Base-by-base conservation (phyloP, 768 basidiomycete species). In the Sarcodon sp. region DNA sequence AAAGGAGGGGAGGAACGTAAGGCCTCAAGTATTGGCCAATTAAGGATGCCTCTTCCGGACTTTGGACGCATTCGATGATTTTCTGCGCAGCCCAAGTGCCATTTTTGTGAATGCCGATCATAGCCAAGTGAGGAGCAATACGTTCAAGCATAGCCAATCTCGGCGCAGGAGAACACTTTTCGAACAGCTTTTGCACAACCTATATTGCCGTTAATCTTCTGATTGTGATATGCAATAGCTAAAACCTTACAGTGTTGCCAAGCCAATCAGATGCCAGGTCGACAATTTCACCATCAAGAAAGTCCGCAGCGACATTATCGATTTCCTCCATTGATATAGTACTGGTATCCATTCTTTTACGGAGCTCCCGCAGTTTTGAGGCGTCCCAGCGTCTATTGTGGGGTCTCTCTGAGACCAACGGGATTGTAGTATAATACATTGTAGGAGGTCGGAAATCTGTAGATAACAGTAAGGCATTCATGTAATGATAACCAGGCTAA, bases 81-180 rank as follows among this genome's bases (percentile, higher is more conserved):
- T 97, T 98, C 66, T 99, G 96, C 3, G 93, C 93, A 3, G 94
- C 94, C 96, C 96, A 98, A 0, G 96, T 99, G 31, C 96, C 96
- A 55, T 99, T 98, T 72, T 98, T 98, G 72, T 99, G 96, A 48
- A 94, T 92, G 27, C 96, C 96, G 54, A 98, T 96, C 79, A 89
- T 88, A 18, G 94, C 94, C 36, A 99, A 70, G 61, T 94, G 87
- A 44, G 96, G 96, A 3, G 80, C 77, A 52, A 98, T 84, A 44
- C 93, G 82, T 57, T 98, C 93, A 47, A 99, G 70, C 87, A 99
- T 93, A 12, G 83, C 81, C 53, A 89, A 76, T 55, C 92, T 74
- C 32, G 91, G 82, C 3, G 59, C 66, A 35, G 79, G 65, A 11
- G 88, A 87, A 60, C 88, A 90, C 59, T 77, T 83, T 64, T 97